Base-by-base conservation (phyloP, 352 stramenopile species). In the Phytophthora cactorum region DNA sequence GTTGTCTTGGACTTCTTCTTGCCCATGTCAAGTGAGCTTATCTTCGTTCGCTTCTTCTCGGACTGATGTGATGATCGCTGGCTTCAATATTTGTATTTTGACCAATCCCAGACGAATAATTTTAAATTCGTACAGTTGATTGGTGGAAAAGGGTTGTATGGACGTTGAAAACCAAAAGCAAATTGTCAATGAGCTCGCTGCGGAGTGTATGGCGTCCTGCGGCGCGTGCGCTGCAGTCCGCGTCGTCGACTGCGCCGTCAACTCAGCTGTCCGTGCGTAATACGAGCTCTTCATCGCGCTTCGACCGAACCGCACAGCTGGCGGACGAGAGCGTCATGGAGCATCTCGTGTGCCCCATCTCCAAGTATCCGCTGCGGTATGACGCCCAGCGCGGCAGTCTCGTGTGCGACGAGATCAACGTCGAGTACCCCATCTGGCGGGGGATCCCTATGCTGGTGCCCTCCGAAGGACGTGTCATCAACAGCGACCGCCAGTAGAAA, bases 321-420 rank as follows among this genome's bases (percentile, higher is more conserved):
- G 44, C 70, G 9, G 84, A 95, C 59, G 87, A 91, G 73, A 80
- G 70, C 66, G 66, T 96, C 34, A 66, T 96, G 71, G 70, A 92
- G 50, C 86, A 94, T 59, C 74, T 96, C 32, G 86, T 95, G 53
- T 94, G 86, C 60, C 88, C 88, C 5, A 90, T 96, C 57, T 96
- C 88, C 76, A 96, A 95, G 82, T 85, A 72, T 60, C 80, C 88
- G 31, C 71, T 96, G 52, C 84, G 84, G 52, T 93, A 93, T 56
- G 83, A 93, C 73, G 34, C 60, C 8, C 62, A 72, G 52, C 78
- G 72, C 14, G 83, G 85, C 28, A 77, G 82, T 25, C 68, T 96
- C 58, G 81, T 96, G 55, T 95, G 86, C 65, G 78, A 89, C 50
- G 82, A 96, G 66, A 93, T 96, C 60, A 77, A 79, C 63, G 86